Conservation (phyloP, 306 rosid genomes). For the Gastrolobium villosum region DNA sequence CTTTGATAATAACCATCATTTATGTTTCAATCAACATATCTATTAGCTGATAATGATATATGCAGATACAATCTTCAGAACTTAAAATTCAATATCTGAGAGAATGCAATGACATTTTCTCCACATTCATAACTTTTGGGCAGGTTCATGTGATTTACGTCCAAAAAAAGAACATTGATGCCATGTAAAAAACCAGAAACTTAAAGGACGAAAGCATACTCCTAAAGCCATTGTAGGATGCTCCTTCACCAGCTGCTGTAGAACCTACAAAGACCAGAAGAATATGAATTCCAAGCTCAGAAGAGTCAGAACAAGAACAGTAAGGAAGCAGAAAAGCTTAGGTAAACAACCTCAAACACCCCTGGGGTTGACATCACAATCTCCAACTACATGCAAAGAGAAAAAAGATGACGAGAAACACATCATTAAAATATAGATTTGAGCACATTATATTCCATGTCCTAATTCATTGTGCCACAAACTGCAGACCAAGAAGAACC, state of each 20-base stretch:
- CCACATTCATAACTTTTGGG: conserved; percentile 23
- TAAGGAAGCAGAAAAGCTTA: conserved; percentile 34
- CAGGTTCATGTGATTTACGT: conserved; percentile 21
- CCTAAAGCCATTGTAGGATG: conserved; percentile 76
- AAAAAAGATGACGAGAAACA: conserved; percentile 49
- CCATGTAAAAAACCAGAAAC: conserved; percentile 22
- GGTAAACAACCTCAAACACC: conserved; percentile 85
- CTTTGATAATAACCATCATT: neutral
- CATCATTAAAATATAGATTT: conserved; percentile 25
- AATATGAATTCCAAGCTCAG: conserved; percentile 41
- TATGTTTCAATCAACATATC: conserved; percentile 4
- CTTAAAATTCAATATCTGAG: conserved; percentile 17
- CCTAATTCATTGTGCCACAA: neutral
- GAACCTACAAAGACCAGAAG: conserved; percentile 65
- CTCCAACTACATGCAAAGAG: conserved; percentile 75
- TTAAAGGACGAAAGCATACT: conserved; percentile 55
- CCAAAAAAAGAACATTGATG: conserved; percentile 9
- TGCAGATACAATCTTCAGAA: neutral
- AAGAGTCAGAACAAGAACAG: conserved; percentile 27
- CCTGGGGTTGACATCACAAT: conserved; percentile 89
- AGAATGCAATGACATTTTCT: conserved; percentile 24
- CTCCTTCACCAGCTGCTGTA: conserved; percentile 74
- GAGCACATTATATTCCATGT: neutral
- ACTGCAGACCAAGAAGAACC: conserved; percentile 7
- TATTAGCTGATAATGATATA: conserved; percentile 12